Evolutionary conservation across 1,284 basidiomycete genomes (phyloP), one percentile per base, ranked within the genome.

Genomic region (Fomitopsis betulina): DNA sequence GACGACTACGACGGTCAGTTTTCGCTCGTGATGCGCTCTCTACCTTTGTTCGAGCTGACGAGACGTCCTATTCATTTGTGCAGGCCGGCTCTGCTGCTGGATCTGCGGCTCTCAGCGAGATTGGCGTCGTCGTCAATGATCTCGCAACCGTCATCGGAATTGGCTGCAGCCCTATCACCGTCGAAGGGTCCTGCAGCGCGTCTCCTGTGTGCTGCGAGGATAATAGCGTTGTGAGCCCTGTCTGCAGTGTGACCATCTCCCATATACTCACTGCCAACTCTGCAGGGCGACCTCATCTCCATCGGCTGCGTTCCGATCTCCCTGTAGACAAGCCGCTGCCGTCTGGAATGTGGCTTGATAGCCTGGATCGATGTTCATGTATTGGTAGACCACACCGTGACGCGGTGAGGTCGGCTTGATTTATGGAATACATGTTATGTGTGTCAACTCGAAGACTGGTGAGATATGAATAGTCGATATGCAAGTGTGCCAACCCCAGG

Each of bases 181-280:
- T 65, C 42, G 59, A 61, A n/a, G 39, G 54, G 32, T 30, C 52
- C 13, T 65, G 64, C 62, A 38, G 25, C 10, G 49, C 59, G 30
- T 35, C 54, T 4, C 53, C 63, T 2, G 64, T 67, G 40, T 67
- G 66, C 66, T 68, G 68, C 62, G 23, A 58, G 39, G 57, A 69
- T 55, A 68, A 67, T 63, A 55, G 39, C 55, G 21, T 60, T 25
- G 68, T 69, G 38, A 59, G 65, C 60, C 19, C 21, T 7, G 52
- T n/a, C 27, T 32, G 15, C 25, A 5, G 9, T 33, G n/a, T 54
- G 21, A 53, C 54, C 54, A 1, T 10, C 12, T 27, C n/a, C 10
- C 17, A 37, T 17, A 12, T 13, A 25, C 23, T 40, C 12, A 55
- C 42, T 15, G 3, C 10, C 21, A 23, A 32, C 39, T 30, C 25